Base-by-base conservation (phyloP, 2,329 filamentous ascomycete species). In the Aspergillus candidus region DNA sequence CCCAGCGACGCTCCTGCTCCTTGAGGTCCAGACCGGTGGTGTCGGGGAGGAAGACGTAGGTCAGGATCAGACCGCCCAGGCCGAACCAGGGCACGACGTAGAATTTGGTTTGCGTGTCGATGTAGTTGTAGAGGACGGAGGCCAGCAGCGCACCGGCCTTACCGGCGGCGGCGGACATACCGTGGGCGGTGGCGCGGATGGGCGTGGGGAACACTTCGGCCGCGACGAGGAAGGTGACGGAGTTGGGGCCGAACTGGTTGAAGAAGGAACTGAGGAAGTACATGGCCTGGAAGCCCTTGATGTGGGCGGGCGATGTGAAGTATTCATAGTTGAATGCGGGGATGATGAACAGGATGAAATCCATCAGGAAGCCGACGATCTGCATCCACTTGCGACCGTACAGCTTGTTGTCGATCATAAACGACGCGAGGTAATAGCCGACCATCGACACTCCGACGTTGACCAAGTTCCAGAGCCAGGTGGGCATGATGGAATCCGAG, bases 211-310 rank as follows among this genome's bases (percentile, higher is more conserved):
- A 97, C n/a, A 95, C 88, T 67, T 97, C 91, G 35, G 88, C 91
- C 35, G 91, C 91, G 31, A 94, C 87, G 55, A 97, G 80, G 85
- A 97, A 97, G 50, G 90, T 95, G 59, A 96, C 89, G 37, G 82
- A 84, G 78, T 97, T 97, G 69, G 91, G 91, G 11, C 91, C 91
- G 61, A 97, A 97, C 67, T 97, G 91, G 78, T 96, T 96, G 83
- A 97, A 97, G 76, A 97, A 97, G 17, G 88, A 94, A 6, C 88
- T 94, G 56, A 97, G 68, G 73, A 95, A 96, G 78, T 96, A 96
- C 88, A 97, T 95, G 63, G 90, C 82, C 74, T 96, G 90, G 83
- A 97, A 97, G n/a, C 77, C 74, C 61, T 88, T 82, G 65, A 96
- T 84, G 58, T 88, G 80, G 5, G 74, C 73, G 1, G 76, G 72